A percentile compares a stretch with the other conserved stretches of the same genome.
phyloP scores from a whole-genome alignment of 164 flowering plant genomes.

The Piper betle region DNA sequence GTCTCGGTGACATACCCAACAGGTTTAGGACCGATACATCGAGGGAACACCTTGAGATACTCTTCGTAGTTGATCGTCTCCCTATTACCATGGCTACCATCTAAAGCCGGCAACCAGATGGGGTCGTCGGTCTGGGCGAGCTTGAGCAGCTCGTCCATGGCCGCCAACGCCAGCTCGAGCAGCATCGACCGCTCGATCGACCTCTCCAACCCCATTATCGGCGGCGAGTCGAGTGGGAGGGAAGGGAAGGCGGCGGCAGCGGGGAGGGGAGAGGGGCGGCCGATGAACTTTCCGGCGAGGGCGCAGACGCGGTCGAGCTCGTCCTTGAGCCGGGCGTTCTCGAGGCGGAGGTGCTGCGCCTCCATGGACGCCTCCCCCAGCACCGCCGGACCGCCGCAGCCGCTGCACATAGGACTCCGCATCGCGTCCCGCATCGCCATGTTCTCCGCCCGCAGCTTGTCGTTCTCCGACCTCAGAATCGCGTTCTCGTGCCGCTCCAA shows the following conservation, averaged over 20 bases:
- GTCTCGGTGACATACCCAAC: slow-evolving; percentile 73
- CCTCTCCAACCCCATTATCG: slow-evolving; percentile 14
- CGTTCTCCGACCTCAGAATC: slow-evolving; percentile 75
- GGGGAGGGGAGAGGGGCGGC: no score
- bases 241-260: no score
- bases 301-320: slow-evolving; percentile 84
- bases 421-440: slow-evolving; percentile 80
- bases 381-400: slow-evolving; percentile 87
- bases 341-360: slow-evolving; percentile 85
- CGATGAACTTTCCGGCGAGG: slow-evolving; percentile 80
- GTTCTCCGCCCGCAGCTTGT: slow-evolving; percentile 84
- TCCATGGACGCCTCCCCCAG: slow-evolving; percentile 78
- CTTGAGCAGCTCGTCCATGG: slow-evolving; percentile 89
- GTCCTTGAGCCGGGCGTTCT: slow-evolving; percentile 78
- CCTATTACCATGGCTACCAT: slow-evolving; percentile 37
- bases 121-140: slow-evolving; percentile 78
- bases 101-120: slow-evolving; percentile 58
- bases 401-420: slow-evolving; percentile 81
- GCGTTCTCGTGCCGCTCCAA: slow-evolving; percentile 91
- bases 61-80: slow-evolving; percentile 64
- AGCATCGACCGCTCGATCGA: slow-evolving; percentile 66
- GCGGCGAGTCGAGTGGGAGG: slow-evolving; percentile 22
- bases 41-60: slow-evolving; percentile 46
- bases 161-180: slow-evolving; percentile 76
- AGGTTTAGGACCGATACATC: slow-evolving; percentile 72